Conservation (phyloP, 495 filamentous ascomycete species). For the Chaetomium fimeti region DNA sequence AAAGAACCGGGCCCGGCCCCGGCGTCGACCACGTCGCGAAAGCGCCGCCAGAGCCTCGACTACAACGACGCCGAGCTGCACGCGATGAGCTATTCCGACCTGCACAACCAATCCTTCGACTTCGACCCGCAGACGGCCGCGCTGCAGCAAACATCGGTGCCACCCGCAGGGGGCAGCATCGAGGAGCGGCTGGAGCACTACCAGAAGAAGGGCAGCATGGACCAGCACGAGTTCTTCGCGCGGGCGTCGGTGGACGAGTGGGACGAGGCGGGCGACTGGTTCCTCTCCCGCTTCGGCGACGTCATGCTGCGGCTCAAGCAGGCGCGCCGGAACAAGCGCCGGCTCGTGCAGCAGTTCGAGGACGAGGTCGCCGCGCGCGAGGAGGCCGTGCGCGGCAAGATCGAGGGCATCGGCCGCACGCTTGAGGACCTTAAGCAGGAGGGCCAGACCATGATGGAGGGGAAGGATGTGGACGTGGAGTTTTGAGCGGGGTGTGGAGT, state of each 20-base stretch:
- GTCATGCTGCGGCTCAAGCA: conserved; percentile 63
- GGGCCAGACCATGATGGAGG: conserved; percentile 57
- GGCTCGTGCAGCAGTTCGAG: conserved; percentile 65
- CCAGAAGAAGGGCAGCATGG: conserved; percentile 37
- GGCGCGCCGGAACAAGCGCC: conserved; percentile 63
- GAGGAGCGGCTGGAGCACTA: conserved; percentile 48
- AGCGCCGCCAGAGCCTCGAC: conserved; percentile 48
- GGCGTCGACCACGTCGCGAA: conserved; percentile 25
- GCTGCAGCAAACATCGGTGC: conserved; percentile 25
- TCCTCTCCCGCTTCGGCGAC: conserved; percentile 65
- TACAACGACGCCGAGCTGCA: conserved; percentile 54
- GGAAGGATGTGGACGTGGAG: conserved; percentile 47
- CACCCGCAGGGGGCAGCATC: conserved; percentile 28
- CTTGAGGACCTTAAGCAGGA: conserved; percentile 54
- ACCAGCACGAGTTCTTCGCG: conserved; percentile 62
- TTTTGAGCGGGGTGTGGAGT: conserved; percentile 15
- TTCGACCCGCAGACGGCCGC: conserved; percentile 47
- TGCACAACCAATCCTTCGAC: conserved; percentile 57
- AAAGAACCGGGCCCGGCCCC: not conserved
- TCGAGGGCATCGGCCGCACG: conserved; percentile 53
- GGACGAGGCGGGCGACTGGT: conserved; percentile 80
- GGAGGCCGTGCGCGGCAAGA: conserved; percentile 53
- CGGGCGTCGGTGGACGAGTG: conserved; percentile 70
- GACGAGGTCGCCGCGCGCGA: conserved; percentile 57
- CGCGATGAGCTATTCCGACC: conserved; percentile 52